phyloP scores from a whole-genome alignment of 768 basidiomycete genomes.

The Naganishia antarctica region DNA sequence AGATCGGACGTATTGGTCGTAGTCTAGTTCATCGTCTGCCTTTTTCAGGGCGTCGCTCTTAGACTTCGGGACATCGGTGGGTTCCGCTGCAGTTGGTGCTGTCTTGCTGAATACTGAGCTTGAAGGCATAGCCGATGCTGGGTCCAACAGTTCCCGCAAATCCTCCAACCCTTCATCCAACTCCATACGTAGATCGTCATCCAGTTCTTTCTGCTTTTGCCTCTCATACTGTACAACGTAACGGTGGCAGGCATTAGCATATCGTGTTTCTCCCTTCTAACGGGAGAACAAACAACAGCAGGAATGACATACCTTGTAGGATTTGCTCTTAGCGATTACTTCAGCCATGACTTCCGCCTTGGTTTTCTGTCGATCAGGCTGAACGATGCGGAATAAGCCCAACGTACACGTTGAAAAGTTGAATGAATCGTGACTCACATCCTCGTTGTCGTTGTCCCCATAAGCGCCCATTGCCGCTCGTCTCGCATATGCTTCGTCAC shows the following conservation, averaged over 20 bases:
- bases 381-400: neutral
- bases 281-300: too few relatives aligned
- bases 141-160: constrained; percentile 62
- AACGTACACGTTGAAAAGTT: too few relatives aligned
- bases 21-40: constrained; percentile 57
- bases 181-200: constrained; percentile 76
- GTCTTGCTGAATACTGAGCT: constrained; percentile 31
- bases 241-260: neutral
- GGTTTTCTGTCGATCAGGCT: constrained; percentile 80
- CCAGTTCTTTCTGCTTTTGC: constrained; percentile 82
- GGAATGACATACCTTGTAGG: constrained; percentile 72
- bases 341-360: constrained; percentile 98
- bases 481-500: constrained; percentile 58
- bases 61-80: neutral
- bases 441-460: constrained; percentile 61
- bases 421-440: too few relatives aligned
- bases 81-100: constrained; percentile 6
- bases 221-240: constrained; percentile 65
- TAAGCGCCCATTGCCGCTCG: constrained; percentile 82
- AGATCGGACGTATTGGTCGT: constrained; percentile 86
- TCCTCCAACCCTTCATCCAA: constrained; percentile 83
- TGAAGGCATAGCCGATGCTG: constrained; percentile 42
- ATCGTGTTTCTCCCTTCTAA: too few relatives aligned
- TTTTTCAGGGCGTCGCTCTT: constrained; percentile 11
- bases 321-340: constrained; percentile 94